These are phyloP conservation scores for Thraustochytrium striatum DNA, from an alignment of 352 stramenopile species.

Conservation along the genomic window DNA sequence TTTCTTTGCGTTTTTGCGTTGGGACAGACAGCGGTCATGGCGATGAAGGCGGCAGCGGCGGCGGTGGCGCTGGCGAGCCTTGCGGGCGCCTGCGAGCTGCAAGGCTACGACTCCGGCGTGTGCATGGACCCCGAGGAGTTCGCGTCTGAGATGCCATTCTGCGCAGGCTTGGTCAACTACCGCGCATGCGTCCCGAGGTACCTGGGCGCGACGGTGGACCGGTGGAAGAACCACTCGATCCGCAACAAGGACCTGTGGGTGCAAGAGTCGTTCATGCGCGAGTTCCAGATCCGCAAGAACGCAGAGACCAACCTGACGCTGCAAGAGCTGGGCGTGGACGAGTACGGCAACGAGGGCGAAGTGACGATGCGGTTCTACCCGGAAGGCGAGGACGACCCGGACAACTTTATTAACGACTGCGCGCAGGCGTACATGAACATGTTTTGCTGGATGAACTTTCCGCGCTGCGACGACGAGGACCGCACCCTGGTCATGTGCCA, in stretches of 20 bases:
- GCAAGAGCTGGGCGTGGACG: constrained; percentile 57
- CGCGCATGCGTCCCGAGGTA: constrained; percentile 45
- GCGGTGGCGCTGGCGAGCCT: neutral
- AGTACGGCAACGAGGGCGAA: constrained; percentile 63
- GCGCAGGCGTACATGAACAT: constrained; percentile 81
- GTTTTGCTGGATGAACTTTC: constrained; percentile 84
- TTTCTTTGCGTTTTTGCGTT: neutral
- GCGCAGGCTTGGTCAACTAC: constrained; percentile 22
- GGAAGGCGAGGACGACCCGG: constrained; percentile 62
- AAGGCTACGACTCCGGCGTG: constrained; percentile 39
- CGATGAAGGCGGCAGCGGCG: neutral
- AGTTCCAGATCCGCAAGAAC: constrained; percentile 51
- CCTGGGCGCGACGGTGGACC: constrained; percentile 12
- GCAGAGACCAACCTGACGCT: constrained; percentile 55
- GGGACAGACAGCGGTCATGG: too few relatives aligned
- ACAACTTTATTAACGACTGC: constrained; percentile 60
- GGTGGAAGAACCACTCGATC: constrained; percentile 39
- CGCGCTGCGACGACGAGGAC: constrained; percentile 74
- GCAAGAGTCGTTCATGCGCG: constrained; percentile 40
- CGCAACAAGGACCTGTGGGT: constrained; percentile 55
- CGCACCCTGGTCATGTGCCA: constrained; percentile 73
- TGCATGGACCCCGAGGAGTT: constrained; percentile 44
- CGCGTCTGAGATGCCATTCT: constrained; percentile 39
- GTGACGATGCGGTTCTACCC: constrained; percentile 68
- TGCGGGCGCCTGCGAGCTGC: constrained; percentile 19